Evolutionary conservation across 2,329 filamentous ascomycete species (phyloP).

Genomic region (Alternaria tenuissima): DNA sequence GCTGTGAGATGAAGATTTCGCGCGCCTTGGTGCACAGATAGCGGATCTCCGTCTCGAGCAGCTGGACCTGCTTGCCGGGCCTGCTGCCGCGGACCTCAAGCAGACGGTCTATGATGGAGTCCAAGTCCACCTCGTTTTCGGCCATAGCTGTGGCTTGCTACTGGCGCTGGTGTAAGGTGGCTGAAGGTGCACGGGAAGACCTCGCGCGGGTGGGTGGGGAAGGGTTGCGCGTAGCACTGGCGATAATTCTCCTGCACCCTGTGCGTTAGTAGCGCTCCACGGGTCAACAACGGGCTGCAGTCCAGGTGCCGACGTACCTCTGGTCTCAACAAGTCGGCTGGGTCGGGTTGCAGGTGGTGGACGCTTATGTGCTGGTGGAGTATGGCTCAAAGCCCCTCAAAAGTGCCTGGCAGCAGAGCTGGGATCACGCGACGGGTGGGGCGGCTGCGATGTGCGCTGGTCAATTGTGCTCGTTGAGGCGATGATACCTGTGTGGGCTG

Average conservation of each 20-base stretch:
- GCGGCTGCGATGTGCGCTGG: constrained; percentile 31
- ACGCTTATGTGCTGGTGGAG: constrained; percentile 40
- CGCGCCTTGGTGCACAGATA: constrained; percentile 98
- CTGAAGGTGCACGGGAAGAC: constrained; percentile 43
- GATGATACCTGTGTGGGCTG: constrained; percentile 41
- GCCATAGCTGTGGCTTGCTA: constrained; percentile 67
- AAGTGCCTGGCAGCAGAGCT: constrained; percentile 45
- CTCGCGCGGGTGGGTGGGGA: constrained; percentile 44
- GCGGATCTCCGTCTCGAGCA: constrained; percentile 94
- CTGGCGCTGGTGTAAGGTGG: constrained; percentile 32
- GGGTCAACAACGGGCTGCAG: constrained; percentile 14
- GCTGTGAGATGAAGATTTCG: constrained; percentile 99
- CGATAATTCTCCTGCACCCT: constrained; percentile 25
- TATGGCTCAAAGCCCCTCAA: constrained; percentile 54
- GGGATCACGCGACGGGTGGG: constrained; percentile 46
- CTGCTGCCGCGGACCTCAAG: constrained; percentile 97
- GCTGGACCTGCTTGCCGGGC: constrained; percentile 97
- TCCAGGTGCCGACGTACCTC: constrained; percentile 39
- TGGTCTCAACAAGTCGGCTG: constrained; percentile 32
- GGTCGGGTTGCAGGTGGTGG: constrained; percentile 26
- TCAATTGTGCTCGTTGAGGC: constrained; percentile 40
- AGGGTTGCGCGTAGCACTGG: constrained; percentile 36
- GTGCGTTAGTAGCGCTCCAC: constrained; percentile 32
- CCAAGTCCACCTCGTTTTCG: constrained; percentile 94
- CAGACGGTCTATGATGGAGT: constrained; percentile 98